These are phyloP conservation scores for Pyronema omphalodes DNA, from an alignment of 495 filamentous ascomycete species.

Conservation along the genomic window DNA sequence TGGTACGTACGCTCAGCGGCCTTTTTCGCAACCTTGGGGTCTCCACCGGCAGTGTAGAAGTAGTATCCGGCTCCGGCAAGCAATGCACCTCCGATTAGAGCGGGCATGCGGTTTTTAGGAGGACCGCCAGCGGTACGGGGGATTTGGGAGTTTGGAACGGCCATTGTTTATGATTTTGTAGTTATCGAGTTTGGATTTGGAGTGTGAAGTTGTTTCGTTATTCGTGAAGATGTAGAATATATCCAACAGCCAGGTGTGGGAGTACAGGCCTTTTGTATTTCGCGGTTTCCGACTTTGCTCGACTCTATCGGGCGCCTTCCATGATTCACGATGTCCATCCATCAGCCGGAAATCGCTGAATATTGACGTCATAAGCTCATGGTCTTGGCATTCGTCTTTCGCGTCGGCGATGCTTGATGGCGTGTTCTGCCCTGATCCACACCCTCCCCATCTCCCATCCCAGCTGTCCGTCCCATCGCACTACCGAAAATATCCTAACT, in stretches of 20 bases:
- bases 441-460: too few species aligned
- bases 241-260: not conserved
- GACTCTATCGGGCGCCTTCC: too few species aligned
- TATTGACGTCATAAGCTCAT: too few species aligned
- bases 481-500: too few species aligned
- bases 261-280: not conserved
- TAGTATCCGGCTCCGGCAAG: slow-evolving; percentile 50
- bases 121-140: slow-evolving; percentile 19
- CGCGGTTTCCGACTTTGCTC: too few species aligned
- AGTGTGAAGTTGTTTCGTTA: slow-evolving; percentile 7
- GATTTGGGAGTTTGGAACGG: slow-evolving; percentile 24
- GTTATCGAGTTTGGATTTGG: slow-evolving; percentile 4
- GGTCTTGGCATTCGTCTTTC: too few species aligned
- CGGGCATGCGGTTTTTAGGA: slow-evolving; percentile 34
- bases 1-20: slow-evolving; percentile 51
- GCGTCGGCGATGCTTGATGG: too few species aligned
- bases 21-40: slow-evolving; percentile 63
- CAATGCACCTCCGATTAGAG: slow-evolving; percentile 38
- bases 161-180: slow-evolving; percentile 5
- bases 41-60: slow-evolving; percentile 71
- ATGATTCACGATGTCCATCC: too few species aligned
- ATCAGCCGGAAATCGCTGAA: too few species aligned
- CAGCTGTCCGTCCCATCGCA: too few species aligned
- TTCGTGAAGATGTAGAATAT: not conserved
- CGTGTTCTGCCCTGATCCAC: too few species aligned